phyloP scores from a whole-genome alignment of 2,329 filamentous ascomycete genomes.

The Colletotrichum godetiae region DNA sequence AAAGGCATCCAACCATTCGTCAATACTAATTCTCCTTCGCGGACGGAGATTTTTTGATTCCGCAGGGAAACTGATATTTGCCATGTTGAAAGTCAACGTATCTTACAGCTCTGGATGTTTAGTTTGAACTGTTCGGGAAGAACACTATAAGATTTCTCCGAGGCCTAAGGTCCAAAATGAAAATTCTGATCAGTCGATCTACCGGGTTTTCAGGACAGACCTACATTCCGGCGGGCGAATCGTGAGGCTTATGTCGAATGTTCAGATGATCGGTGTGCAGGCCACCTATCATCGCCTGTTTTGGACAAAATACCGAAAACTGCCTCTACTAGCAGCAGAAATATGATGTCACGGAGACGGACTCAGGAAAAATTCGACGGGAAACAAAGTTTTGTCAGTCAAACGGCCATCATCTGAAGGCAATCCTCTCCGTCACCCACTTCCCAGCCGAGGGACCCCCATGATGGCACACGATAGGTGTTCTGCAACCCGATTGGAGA shows the following conservation, averaged over 20 bases:
- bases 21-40: no score
- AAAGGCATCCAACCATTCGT: no score
- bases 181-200: not conserved
- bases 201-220: not conserved
- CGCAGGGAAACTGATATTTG: not conserved
- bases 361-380: not conserved
- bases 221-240: not conserved
- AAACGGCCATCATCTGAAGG: constrained; percentile 17
- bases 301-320: constrained; percentile 12
- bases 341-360: constrained; percentile 8
- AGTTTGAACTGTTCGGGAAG: not conserved
- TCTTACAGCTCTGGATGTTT: not conserved
- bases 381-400: not conserved
- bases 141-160: not conserved
- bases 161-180: no score
- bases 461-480: not conserved
- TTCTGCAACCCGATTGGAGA: not conserved
- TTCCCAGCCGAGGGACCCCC: not conserved
- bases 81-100: not conserved
- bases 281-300: not conserved
- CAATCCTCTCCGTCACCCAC: not conserved
- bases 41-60: not conserved
- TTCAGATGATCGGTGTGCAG: not conserved
- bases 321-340: not conserved
- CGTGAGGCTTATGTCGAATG: not conserved